A percentile compares a stretch with the other conserved stretches of the same genome.
Conservation (phyloP, 495 filamentous ascomycete species). For the Aspergillus sclerotioniger region DNA sequence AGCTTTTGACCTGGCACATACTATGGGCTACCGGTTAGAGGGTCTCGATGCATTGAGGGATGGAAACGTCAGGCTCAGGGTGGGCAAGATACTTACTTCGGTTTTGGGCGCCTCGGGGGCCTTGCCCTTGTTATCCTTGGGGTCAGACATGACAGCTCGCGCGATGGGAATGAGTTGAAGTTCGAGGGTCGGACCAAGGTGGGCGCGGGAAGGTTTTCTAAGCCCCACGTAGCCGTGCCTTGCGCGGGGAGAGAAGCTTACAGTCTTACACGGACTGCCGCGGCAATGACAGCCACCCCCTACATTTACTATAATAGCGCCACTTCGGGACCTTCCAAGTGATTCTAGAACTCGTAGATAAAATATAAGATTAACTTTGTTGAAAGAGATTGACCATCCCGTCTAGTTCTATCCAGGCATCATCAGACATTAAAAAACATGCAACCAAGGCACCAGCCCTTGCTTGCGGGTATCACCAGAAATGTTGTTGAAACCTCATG, state of each 20-base stretch:
- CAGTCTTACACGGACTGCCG: background rate
- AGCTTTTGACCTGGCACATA: constrained; percentile 36
- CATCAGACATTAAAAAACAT: constrained; percentile 5
- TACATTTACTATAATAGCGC: background rate
- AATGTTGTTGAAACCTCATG: constrained; percentile 20
- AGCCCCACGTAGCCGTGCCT: constrained; percentile 33
- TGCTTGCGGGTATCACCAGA: constrained; percentile 14
- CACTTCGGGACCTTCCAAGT: background rate
- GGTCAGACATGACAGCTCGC: constrained; percentile 35
- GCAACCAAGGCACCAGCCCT: constrained; percentile 8
- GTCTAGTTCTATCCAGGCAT: background rate
- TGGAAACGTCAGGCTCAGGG: background rate
- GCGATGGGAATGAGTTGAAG: constrained; percentile 18
- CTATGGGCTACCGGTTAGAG: constrained; percentile 25
- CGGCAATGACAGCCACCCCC: background rate
- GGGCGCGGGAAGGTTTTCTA: constrained; percentile 23
- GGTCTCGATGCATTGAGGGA: constrained; percentile 11
- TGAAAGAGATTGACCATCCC: constrained; percentile 15
- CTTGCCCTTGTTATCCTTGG: constrained; percentile 42
- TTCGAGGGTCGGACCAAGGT: constrained; percentile 10
- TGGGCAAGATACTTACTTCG: constrained; percentile 11
- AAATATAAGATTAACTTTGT: constrained; percentile 6
- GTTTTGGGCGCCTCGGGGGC: constrained; percentile 27
- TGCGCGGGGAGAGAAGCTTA: constrained; percentile 1
- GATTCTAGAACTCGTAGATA: background rate